These are phyloP conservation scores for Pseudonectria buxi DNA, from an alignment of 2,329 filamentous ascomycete genomes.

Conservation along the genomic window DNA sequence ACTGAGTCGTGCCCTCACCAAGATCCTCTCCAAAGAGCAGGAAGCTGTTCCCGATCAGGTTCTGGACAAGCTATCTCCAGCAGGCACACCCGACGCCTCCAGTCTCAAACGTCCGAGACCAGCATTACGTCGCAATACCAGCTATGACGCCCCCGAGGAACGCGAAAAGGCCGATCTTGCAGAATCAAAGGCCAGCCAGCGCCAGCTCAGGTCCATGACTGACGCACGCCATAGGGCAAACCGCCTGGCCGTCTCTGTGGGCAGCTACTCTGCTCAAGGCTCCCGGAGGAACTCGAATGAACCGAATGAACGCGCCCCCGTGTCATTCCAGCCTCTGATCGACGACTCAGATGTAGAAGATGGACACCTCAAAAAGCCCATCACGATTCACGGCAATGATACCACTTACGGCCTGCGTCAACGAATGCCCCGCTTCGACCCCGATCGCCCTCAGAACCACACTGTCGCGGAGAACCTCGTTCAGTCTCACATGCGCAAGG, in stretches of 20 bases:
- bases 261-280: conserved; percentile 30
- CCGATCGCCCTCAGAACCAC: conserved; percentile 17
- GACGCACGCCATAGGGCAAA: conserved; percentile 34
- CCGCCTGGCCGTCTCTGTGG: conserved; percentile 33
- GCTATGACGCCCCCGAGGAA: conserved; percentile 35
- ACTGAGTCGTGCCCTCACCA: conserved; percentile 32
- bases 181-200: conserved; percentile 30
- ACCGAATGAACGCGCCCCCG: conserved; percentile 17
- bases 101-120: conserved; percentile 26
- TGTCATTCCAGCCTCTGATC: conserved; percentile 28
- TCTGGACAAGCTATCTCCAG: conserved; percentile 7
- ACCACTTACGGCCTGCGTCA: conserved; percentile 19
- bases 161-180: conserved; percentile 33
- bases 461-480: conserved; percentile 30
- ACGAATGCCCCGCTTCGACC: conserved; percentile 10
- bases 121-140: conserved; percentile 36
- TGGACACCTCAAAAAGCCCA: conserved; percentile 6
- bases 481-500: conserved; percentile 26
- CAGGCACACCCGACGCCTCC: conserved; percentile 11
- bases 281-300: conserved; percentile 31
- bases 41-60: conserved; percentile 13
- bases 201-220: conserved; percentile 33
- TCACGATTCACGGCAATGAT: conserved; percentile 7
- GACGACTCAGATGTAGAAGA: conserved; percentile 24
- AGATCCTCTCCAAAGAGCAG: conserved; percentile 30